A percentile compares a stretch with the other conserved stretches of the same genome.
Evolutionary conservation across 2,329 filamentous ascomycete species (phyloP).

Genomic region (Magnaporthiopsis incrustans): DNA sequence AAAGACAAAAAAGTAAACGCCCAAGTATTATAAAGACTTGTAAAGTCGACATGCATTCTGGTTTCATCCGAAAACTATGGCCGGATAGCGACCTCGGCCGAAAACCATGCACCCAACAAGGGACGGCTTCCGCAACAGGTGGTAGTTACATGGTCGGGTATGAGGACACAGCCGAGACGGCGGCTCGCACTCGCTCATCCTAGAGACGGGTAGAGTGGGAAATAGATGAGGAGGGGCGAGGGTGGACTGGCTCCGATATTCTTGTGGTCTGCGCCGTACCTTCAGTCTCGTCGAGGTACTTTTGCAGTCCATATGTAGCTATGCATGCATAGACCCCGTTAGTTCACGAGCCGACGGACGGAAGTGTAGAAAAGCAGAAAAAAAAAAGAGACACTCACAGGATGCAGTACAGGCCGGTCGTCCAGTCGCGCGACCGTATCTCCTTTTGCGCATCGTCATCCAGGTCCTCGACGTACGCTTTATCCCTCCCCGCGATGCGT

Average conservation of each 20-base stretch:
- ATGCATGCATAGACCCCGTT: not conserved
- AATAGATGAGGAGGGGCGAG: not conserved
- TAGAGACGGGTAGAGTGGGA: not conserved
- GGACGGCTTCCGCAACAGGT: not conserved
- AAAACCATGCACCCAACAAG: not conserved
- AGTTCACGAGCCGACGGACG: not conserved
- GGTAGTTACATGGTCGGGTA: not conserved
- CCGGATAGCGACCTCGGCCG: too few species aligned
- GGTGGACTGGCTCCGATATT: not conserved
- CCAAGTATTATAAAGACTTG: not conserved
- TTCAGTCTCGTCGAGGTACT: not conserved
- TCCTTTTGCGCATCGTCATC: conserved; percentile 57
- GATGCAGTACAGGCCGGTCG: conserved; percentile 54
- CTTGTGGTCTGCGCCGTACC: not conserved
- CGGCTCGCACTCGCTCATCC: not conserved
- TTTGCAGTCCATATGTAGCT: conserved; percentile 5
- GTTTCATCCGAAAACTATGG: not conserved
- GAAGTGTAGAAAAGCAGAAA: not conserved
- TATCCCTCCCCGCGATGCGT: conserved; percentile 51
- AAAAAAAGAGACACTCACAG: conserved; percentile 51
- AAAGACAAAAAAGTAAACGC: not conserved
- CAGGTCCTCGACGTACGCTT: conserved; percentile 55
- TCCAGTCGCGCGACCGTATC: conserved; percentile 53
- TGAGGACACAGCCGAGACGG: not conserved
- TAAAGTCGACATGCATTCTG: not conserved